phyloP scores from a whole-genome alignment of 176 grass and related monocot genomes.

The Elymus sibiricus region DNA sequence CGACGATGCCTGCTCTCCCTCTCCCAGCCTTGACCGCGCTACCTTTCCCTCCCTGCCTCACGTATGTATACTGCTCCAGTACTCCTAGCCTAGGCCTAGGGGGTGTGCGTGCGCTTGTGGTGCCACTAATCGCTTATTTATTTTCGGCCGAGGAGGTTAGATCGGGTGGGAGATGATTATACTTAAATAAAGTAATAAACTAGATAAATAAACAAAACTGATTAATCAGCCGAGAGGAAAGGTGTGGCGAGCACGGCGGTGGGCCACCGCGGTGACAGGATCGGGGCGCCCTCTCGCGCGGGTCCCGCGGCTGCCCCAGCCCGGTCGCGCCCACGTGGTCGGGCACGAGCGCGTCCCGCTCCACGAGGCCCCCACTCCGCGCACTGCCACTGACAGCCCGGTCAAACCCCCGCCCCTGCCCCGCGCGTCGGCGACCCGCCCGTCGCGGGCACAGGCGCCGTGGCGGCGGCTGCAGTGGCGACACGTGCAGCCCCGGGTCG shows the following conservation, averaged over 20 bases:
- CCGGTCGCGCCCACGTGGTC: conserved; percentile 37
- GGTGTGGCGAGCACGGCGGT: conserved; percentile 22
- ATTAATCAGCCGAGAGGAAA: neutral
- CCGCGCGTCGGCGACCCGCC: neutral
- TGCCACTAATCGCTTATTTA: neutral
- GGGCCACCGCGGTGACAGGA: conserved; percentile 22
- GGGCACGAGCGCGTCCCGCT: neutral
- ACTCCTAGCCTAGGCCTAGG: neutral
- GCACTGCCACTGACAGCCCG: neutral
- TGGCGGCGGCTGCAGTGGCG: neutral
- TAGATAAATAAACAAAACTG: neutral
- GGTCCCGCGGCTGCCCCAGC: neutral
- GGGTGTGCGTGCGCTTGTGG: neutral
- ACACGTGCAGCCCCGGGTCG: conserved; percentile 9
- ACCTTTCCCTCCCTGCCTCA: neutral
- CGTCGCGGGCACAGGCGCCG: accelerated
- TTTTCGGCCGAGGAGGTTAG: neutral
- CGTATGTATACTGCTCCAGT: neutral
- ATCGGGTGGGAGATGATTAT: neutral
- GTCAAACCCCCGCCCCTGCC: accelerated
- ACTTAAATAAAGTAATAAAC: no score
- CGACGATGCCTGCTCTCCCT: neutral
- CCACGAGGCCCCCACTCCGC: accelerated
- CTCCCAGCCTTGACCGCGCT: neutral
- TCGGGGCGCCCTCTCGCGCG: neutral